Percentiles rank a stretch among this genome's conserved stretches.
Conservation (phyloP, 2,329 filamentous ascomycete genomes). For the Ophiostoma angusticollis region DNA sequence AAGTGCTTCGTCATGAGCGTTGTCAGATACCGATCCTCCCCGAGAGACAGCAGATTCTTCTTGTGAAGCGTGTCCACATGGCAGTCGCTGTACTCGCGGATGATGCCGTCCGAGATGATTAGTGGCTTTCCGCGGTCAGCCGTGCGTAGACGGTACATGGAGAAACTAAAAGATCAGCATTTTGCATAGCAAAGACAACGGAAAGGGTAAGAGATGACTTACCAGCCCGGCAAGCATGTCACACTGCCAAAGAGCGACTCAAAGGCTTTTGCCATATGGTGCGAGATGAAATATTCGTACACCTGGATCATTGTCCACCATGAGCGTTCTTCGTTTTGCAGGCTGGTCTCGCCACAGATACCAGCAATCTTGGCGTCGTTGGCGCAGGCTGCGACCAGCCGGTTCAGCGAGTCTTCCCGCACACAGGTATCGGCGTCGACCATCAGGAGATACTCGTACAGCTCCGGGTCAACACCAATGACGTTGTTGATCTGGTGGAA, state of each 20-base stretch:
- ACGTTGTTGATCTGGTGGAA: slow-evolving; percentile 99
- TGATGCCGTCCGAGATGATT: slow-evolving; percentile 80
- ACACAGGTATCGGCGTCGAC: slow-evolving; percentile 96
- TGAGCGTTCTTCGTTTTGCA: slow-evolving; percentile 87
- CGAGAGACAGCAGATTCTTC: slow-evolving; percentile 88
- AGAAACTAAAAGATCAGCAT: slow-evolving; percentile 53
- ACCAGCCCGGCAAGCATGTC: slow-evolving; percentile 98
- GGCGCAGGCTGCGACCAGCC: slow-evolving; percentile 81
- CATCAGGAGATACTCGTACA: slow-evolving; percentile 96
- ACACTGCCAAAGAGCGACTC: slow-evolving; percentile 96
- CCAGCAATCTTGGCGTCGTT: slow-evolving; percentile 94
- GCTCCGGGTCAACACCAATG: slow-evolving; percentile 90
- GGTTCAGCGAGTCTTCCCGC: slow-evolving; percentile 79
- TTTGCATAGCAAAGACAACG: not conserved
- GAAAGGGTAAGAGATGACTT: slow-evolving; percentile 29
- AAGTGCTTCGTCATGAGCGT: slow-evolving; percentile 98
- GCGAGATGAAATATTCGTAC: slow-evolving; percentile 98
- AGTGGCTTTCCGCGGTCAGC: slow-evolving; percentile 88
- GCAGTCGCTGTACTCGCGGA: slow-evolving; percentile 78
- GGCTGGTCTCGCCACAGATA: slow-evolving; percentile 91
- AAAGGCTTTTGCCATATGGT: slow-evolving; percentile 92
- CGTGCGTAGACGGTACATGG: slow-evolving; percentile 93
- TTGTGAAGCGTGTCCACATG: slow-evolving; percentile 90
- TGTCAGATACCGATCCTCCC: slow-evolving; percentile 93
- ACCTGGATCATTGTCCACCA: slow-evolving; percentile 99